phyloP scores from a whole-genome alignment of 2,329 filamentous ascomycete species.

The Beauveria medogensis region DNA sequence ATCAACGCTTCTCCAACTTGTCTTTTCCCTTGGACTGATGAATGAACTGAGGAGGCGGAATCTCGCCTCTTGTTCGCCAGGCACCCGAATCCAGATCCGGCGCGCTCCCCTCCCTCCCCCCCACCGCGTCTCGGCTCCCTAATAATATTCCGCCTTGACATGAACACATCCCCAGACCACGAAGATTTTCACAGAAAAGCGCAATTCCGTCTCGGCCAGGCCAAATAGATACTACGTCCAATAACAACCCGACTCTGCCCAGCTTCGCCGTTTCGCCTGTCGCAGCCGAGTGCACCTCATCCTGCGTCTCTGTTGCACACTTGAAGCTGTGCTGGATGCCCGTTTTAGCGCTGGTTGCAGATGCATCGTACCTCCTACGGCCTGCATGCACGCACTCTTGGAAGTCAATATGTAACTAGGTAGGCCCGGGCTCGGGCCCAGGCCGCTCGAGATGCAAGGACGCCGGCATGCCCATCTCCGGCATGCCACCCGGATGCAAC shows the following conservation, averaged over 20 bases:
- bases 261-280: not conserved
- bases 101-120: no score
- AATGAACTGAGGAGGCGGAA: no score
- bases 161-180: no score
- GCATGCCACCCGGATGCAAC: slow-evolving; percentile 3
- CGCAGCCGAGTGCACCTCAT: not conserved
- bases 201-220: no score
- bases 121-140: no score
- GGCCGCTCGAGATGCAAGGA: slow-evolving; percentile 2
- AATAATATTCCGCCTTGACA: no score
- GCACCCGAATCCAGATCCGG: no score
- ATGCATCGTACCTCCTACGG: not conserved
- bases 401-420: not conserved
- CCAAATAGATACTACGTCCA: not conserved
- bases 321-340: not conserved
- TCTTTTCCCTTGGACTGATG: no score
- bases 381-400: not conserved
- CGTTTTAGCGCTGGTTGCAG: not conserved
- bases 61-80: no score
- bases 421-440: not conserved
- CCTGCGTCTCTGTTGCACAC: not conserved
- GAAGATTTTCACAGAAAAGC: no score
- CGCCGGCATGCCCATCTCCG: not conserved
- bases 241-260: slow-evolving; percentile 1
- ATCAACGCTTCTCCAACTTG: no score